Base-by-base conservation (phyloP, 1,139 yeast genomes). In the Yamadazyma kanchanaburiensis region DNA sequence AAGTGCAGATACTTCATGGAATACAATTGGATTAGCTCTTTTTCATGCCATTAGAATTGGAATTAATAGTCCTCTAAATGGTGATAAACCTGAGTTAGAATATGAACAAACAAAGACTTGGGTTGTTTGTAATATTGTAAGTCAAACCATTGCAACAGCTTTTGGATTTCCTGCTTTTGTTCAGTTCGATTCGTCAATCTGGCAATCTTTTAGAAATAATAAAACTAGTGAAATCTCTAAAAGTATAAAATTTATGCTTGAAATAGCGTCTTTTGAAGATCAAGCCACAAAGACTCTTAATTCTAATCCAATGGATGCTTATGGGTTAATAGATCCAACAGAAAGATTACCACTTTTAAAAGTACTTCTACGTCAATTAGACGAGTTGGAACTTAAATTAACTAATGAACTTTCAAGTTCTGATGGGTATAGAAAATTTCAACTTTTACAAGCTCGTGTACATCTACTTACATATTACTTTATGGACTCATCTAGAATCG, bases 1-100 rank as follows among this genome's bases (percentile, higher is more conserved):
- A 28, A 84, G 94, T 55, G 96, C 97, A 0, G 97, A 91, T 50
- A 83, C 95, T 4, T 83, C 95, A 4, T 91, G 96, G 94, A 86
- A 84, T 49, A 86, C 96, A 1, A 82, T 87, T 11, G 96, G 96
- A 0, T 80, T 86, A 26, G 97, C 96, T 3, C 69, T 88, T 48
- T 85, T 85, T 51, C 95, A 85, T 52, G 96, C 96, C 0, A 82
- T 89, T 20, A 65, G 96, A 35, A 84, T 89, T 9, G 97, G 98
- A 0, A 62, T 91, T 22, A 96, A 91, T 50, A 77, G 53, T 60
- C 80, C 40, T 57, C 48, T 49, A 9, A 34, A 12, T n/a, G 21
- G 12, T 21, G 11, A 12, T 12, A 31, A 20, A 18, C 22, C 24
- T n/a, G 40, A 65, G 15, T 57, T 84, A 49, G 68, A 82, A 10